Percentiles rank a stretch among this genome's conserved stretches.
Conservation (phyloP, 148 eudicot species). For the Fagopyrum tataricum region DNA sequence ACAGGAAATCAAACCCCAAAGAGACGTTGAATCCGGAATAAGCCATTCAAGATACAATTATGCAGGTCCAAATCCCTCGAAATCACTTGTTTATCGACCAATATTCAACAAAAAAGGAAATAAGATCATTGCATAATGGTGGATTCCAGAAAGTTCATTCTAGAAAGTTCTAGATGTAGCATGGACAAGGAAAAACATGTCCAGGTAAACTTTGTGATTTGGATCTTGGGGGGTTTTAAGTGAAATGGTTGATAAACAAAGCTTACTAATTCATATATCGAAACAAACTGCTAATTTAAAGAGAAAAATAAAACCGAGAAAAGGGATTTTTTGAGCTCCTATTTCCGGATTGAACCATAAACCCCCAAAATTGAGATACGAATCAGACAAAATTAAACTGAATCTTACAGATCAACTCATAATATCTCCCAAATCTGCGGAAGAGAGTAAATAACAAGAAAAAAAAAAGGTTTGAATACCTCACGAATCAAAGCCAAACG, state of each 20-base stretch:
- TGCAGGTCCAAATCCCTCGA: neutral
- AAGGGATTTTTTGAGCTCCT: neutral
- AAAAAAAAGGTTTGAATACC: slow-evolving; percentile 25
- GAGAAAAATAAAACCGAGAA: neutral
- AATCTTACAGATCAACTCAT: neutral
- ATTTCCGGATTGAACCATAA: neutral
- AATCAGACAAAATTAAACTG: neutral
- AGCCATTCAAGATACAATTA: neutral
- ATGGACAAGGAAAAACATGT: neutral
- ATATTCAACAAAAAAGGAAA: neutral
- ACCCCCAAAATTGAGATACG: neutral
- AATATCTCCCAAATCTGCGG: neutral
- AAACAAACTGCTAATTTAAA: neutral
- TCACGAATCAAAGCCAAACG: slow-evolving; percentile 78
- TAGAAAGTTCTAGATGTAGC: neutral
- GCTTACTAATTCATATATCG: neutral
- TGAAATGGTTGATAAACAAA: neutral
- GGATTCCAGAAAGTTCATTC: neutral
- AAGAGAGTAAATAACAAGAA: no score
- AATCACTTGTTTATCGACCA: neutral
- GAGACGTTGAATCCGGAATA: neutral
- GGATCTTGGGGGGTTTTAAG: neutral
- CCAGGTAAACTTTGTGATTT: neutral
- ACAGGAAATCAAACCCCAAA: neutral
- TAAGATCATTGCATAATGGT: neutral